Evolutionary conservation across 805 yeast genomes (phyloP).

Genomic region (Torulaspora franciscae): DNA sequence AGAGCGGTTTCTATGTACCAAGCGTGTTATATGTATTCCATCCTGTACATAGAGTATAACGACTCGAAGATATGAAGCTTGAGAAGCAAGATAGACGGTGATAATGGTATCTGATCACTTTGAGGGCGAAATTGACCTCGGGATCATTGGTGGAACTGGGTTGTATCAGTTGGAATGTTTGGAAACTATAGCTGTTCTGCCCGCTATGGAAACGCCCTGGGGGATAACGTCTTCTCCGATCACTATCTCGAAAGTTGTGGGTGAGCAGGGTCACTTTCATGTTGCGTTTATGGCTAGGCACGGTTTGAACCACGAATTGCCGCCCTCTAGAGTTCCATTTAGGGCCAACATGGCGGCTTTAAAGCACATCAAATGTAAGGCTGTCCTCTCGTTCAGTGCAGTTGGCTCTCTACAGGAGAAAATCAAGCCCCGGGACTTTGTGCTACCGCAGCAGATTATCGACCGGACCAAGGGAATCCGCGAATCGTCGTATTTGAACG

Average conservation of each 20-base stretch:
- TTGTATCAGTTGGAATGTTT: conserved; percentile 78
- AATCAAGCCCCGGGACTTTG: conserved; percentile 92
- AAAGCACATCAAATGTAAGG: conserved; percentile 79
- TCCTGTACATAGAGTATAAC: conserved; percentile 2
- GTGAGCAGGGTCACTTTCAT: conserved; percentile 43
- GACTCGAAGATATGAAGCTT: background rate
- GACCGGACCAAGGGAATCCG: conserved; percentile 97
- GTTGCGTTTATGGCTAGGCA: conserved; percentile 95
- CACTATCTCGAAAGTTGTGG: conserved; percentile 72
- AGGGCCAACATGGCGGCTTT: conserved; percentile 95
- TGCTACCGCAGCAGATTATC: conserved; percentile 91
- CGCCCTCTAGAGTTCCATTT: conserved; percentile 89
- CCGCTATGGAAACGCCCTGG: conserved; percentile 88
- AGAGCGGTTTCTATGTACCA: background rate
- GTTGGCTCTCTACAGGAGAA: conserved; percentile 91
- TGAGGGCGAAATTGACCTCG: conserved; percentile 53
- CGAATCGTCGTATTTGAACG: conserved; percentile 77
- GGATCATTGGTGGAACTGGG: conserved; percentile 98
- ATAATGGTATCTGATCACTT: conserved; percentile 29
- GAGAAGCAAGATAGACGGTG: background rate
- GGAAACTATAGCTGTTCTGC: conserved; percentile 75
- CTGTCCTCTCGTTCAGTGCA: conserved; percentile 88
- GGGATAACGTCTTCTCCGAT: conserved; percentile 93
- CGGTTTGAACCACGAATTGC: conserved; percentile 80
- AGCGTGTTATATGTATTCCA: conserved; percentile 1